Conservation (phyloP, 2,329 filamentous ascomycete species). For the Fusarium sp. region DNA sequence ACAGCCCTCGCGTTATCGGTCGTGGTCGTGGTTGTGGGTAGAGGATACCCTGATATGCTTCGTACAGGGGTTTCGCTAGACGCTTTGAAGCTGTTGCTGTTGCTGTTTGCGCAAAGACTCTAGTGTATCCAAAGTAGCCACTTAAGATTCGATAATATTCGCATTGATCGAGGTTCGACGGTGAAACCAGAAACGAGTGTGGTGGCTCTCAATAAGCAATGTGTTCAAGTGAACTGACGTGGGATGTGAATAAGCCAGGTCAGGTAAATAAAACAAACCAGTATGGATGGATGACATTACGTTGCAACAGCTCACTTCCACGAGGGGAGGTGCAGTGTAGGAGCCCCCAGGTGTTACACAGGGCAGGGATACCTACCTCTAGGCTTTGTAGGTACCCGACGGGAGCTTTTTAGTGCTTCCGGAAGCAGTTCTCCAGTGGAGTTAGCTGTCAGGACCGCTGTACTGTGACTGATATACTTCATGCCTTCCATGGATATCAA, state of each 20-base stretch:
- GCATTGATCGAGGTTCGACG: constrained; percentile 5
- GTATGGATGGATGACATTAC: constrained; percentile 33
- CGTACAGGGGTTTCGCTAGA: constrained; percentile 33
- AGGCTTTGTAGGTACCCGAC: neutral
- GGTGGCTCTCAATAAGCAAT: constrained; percentile 26
- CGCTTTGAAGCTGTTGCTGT: constrained; percentile 28
- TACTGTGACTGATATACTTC: neutral
- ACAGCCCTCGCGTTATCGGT: constrained; percentile 9
- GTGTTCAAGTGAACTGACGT: constrained; percentile 7
- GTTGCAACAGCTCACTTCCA: constrained; percentile 40
- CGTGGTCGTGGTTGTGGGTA: constrained; percentile 1
- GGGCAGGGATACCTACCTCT: neutral
- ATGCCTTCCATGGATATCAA: no score
- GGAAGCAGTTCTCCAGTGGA: neutral
- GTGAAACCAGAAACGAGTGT: constrained; percentile 26
- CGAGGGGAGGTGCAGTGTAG: neutral
- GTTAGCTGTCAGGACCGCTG: neutral
- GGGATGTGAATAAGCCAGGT: constrained; percentile 16
- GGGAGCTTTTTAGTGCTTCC: neutral
- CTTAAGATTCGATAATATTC: constrained; percentile 12
- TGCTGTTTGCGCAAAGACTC: constrained; percentile 23
- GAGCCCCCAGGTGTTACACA: neutral
- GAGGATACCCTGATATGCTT: constrained; percentile 21
- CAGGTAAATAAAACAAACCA: constrained; percentile 27
- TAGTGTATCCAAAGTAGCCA: constrained; percentile 23